Conservation (phyloP, 352 stramenopile genomes). For the Globisporangium paddicum region DNA sequence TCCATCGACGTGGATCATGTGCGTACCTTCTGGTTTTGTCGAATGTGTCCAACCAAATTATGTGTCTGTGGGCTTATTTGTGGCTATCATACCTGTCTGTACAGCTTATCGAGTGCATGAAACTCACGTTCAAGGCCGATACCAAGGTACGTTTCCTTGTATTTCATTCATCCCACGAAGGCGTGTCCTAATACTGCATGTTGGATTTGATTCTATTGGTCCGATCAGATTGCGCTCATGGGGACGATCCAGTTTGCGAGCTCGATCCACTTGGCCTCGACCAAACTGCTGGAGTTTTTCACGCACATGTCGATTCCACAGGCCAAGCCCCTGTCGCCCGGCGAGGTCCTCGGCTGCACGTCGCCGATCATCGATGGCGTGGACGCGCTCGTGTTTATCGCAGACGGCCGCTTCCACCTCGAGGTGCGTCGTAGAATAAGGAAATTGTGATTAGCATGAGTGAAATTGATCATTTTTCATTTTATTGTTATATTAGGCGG, state of each 20-base stretch:
- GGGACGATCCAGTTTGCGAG: slow-evolving; percentile 96
- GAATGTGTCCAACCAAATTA: background rate
- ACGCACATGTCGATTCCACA: slow-evolving; percentile 89
- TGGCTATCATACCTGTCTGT: background rate
- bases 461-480: background rate
- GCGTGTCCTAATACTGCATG: background rate
- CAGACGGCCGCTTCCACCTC: slow-evolving; percentile 99
- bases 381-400: slow-evolving; percentile 97
- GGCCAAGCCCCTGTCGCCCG: slow-evolving; percentile 95
- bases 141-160: slow-evolving; percentile 42
- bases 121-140: slow-evolving; percentile 79
- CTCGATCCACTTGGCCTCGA: slow-evolving; percentile 84
- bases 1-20: slow-evolving; percentile 96
- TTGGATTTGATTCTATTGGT: background rate
- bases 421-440: slow-evolving; percentile 63
- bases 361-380: slow-evolving; percentile 92
- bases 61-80: background rate
- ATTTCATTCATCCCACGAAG: background rate
- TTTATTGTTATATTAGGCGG: slow-evolving; percentile 43
- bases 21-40: slow-evolving; percentile 12
- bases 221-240: slow-evolving; percentile 86
- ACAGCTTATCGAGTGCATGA: slow-evolving; percentile 94
- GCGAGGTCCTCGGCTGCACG: slow-evolving; percentile 99
- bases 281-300: slow-evolving; percentile 78
- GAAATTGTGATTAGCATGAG: background rate